phyloP scores from a whole-genome alignment of 1,139 yeast genomes.

The Yamadazyma kanchanaburiensis region DNA sequence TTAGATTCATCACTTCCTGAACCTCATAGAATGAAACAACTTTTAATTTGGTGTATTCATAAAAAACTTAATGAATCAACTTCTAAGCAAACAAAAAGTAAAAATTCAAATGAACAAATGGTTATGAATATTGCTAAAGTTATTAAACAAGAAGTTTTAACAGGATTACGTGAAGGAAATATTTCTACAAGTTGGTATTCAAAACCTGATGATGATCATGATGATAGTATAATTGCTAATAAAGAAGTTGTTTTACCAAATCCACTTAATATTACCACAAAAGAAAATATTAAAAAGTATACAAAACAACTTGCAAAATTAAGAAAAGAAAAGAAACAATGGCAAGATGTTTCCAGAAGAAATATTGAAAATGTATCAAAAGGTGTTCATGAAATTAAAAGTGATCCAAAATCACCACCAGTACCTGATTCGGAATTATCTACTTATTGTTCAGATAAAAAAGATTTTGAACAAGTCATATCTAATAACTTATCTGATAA shows the following conservation, averaged over 20 bases:
- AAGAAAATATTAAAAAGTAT: conserved; percentile 42
- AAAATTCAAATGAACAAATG: conserved; percentile 29
- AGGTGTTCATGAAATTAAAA: conserved; percentile 10
- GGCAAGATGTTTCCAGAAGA: conserved; percentile 36
- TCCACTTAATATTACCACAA: conserved; percentile 52
- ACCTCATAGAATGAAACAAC: conserved; percentile 69
- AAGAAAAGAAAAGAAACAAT: conserved; percentile 44
- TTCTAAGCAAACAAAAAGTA: conserved; percentile 17
- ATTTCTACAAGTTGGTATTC: conserved; percentile 69
- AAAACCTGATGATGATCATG: conserved; percentile 22
- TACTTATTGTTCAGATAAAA: conserved; percentile 5
- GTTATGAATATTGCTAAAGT: conserved; percentile 56
- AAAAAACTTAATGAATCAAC: conserved; percentile 41
- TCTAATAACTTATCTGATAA: conserved; percentile 5
- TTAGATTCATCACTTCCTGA: conserved; percentile 63
- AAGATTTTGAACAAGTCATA: conserved; percentile 5
- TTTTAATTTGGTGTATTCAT: conserved; percentile 67
- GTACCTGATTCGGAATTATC: conserved; percentile 7
- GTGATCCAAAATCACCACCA: conserved; percentile 3
- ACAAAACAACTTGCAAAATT: conserved; percentile 42
- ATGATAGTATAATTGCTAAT: conserved; percentile 16
- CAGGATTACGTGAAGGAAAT: conserved; percentile 56
- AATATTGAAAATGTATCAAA: conserved; percentile 18
- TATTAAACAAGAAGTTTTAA: conserved; percentile 61
- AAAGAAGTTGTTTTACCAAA: conserved; percentile 45